Base-by-base conservation (phyloP, 768 basidiomycete species). In the Cystobasidium tubakii region DNA sequence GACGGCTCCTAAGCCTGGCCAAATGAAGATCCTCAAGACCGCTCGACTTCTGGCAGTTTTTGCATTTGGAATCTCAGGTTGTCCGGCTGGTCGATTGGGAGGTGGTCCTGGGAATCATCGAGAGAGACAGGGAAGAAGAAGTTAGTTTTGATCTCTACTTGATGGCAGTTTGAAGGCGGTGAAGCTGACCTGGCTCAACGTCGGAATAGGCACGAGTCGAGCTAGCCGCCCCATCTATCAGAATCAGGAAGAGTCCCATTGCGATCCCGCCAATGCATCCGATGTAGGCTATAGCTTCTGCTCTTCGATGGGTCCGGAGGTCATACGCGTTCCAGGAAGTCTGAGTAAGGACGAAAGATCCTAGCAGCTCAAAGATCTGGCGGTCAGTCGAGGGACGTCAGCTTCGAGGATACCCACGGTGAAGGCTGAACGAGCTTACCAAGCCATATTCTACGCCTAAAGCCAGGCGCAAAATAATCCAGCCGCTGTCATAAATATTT, bases 281-380 rank as follows among this genome's bases (percentile, higher is more conserved):
- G 55, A 71, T 71, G 12, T 57, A 36, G 31, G 39, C 15, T 6
- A 71, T 55, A 23, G 69, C 69, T 19, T 60, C 13, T 39, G 69
- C 69, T 25, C 21, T 29, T 29, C 25, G n/a, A 36, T 71, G 69
- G 1, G 69, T 71, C 3, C 39, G 9, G n/a, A 71, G 54, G 54
- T 71, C 69, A 31, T 39, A 57, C 21, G 46, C 9, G 39, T 55
- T 17, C 31, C 54, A 71, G 13, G 53, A 36, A 7, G 69, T 60
- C 34, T 55, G 69, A 31, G 69, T 54, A 7, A 71, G 55, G 9
- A 71, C 34, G 36, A 71, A 71, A 17, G 36, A 27, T 17, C 69
- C 69, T 7, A 71, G 19, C 21, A 71, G 19, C 69, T 71, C 69
- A 25, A 71, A 71, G 10, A 71, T 27, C 69, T 57, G 17, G 13